These are phyloP conservation scores for Umbelopsis ramanniana DNA, from an alignment of 192 early-diverging fungal genomes.

Conservation along the genomic window DNA sequence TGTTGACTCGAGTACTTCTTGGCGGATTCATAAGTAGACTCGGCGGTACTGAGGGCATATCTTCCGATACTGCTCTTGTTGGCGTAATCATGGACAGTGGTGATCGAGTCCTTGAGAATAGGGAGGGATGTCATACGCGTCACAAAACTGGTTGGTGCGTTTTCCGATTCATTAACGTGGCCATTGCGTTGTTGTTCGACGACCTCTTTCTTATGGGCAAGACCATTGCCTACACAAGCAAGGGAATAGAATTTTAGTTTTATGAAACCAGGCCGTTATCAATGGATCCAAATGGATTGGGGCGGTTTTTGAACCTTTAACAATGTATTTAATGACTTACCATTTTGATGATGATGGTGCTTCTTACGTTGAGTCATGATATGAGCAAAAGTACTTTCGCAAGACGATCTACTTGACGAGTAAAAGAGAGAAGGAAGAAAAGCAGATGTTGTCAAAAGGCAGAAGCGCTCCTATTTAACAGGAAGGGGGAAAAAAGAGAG, in stretches of 20 bases:
- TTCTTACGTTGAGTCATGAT: constrained; percentile 6
- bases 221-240: constrained; percentile 14
- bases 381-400: background rate
- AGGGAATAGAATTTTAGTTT: background rate
- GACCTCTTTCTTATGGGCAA: constrained; percentile 4
- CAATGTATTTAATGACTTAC: constrained; percentile 7
- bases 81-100: constrained; percentile 34
- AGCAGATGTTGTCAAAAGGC: constrained; percentile 22
- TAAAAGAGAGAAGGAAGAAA: constrained; percentile 21
- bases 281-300: too few relatives aligned
- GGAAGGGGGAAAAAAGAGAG: background rate
- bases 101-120: constrained; percentile 36
- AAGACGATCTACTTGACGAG: background rate
- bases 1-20: constrained; percentile 32
- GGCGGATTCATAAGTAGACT: constrained; percentile 29
- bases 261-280: too few relatives aligned
- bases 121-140: constrained; percentile 41
- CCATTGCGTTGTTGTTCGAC: constrained; percentile 13
- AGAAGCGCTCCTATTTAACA: constrained; percentile 18
- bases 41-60: constrained; percentile 37
- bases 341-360: constrained; percentile 24
- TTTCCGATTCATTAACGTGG: constrained; percentile 27
- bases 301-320: background rate
- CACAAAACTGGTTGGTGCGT: constrained; percentile 28
- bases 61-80: constrained; percentile 36